Conservation (phyloP, 371 early-diverging fungal genomes). For the Haplosporangium sp. region DNA sequence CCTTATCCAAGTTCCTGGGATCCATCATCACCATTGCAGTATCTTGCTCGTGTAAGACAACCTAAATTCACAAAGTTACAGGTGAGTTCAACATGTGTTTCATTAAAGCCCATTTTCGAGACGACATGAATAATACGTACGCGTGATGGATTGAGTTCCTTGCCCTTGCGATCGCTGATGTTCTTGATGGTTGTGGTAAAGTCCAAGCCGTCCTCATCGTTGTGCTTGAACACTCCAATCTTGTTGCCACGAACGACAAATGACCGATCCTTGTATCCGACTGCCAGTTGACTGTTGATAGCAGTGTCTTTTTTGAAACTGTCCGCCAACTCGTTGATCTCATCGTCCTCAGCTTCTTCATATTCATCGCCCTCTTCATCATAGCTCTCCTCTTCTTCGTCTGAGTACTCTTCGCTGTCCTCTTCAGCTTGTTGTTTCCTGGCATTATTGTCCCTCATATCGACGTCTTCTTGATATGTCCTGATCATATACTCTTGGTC, state of each 20-base stretch:
- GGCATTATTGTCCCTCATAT: slow-evolving; percentile 54
- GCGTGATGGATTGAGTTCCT: slow-evolving; percentile 64
- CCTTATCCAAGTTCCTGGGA: slow-evolving; percentile 67
- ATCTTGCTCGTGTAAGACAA: slow-evolving; percentile 87
- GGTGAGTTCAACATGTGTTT: background rate
- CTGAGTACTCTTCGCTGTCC: slow-evolving; percentile 19
- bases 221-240: slow-evolving; percentile 87
- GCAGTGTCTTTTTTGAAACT: slow-evolving; percentile 29
- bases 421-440: slow-evolving; percentile 6
- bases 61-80: slow-evolving; percentile 9
- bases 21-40: slow-evolving; percentile 79
- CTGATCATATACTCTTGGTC: slow-evolving; percentile 74
- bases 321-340: slow-evolving; percentile 35
- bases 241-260: slow-evolving; percentile 88
- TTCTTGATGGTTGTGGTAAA: slow-evolving; percentile 76
- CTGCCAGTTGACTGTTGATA: slow-evolving; percentile 76
- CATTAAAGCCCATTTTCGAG: background rate
- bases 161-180: slow-evolving; percentile 59
- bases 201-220: slow-evolving; percentile 71
- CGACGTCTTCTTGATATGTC: slow-evolving; percentile 75
- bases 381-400: slow-evolving; percentile 36
- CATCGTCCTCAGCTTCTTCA: slow-evolving; percentile 37
- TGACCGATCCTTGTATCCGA: slow-evolving; percentile 83
- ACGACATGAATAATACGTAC: slow-evolving; percentile 25
- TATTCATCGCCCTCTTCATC: slow-evolving; percentile 34